phyloP scores from a whole-genome alignment of 2,329 filamentous ascomycete genomes.

The Nigrospora sphaerica region DNA sequence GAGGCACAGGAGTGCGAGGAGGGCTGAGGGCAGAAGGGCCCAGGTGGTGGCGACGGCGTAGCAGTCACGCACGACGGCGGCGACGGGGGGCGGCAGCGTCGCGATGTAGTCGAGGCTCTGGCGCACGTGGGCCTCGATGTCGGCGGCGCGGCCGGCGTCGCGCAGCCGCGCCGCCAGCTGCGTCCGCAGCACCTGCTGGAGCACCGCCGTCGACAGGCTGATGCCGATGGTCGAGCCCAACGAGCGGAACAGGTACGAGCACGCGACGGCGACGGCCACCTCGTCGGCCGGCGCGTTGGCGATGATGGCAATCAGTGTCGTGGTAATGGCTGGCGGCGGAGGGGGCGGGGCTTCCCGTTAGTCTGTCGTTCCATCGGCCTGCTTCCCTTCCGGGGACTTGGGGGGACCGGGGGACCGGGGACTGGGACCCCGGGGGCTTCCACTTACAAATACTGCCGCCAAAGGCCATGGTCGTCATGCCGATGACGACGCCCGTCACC shows the following conservation, averaged over 20 bases:
- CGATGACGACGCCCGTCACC: constrained; percentile 44
- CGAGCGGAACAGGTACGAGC: constrained; percentile 74
- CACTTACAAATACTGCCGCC: constrained; percentile 29
- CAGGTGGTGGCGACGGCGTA: constrained; percentile 46
- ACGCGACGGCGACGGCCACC: constrained; percentile 69
- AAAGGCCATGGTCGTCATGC: constrained; percentile 42
- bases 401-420: not conserved
- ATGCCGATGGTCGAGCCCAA: constrained; percentile 71
- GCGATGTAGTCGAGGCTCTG: constrained; percentile 65
- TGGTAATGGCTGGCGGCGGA: constrained; percentile 52
- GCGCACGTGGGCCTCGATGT: constrained; percentile 63
- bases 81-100: constrained; percentile 52
- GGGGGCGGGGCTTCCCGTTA: constrained; percentile 28
- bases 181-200: constrained; percentile 60
- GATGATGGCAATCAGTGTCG: constrained; percentile 64
- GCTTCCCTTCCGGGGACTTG: not conserved
- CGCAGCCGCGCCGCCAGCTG: constrained; percentile 46
- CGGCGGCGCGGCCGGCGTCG: constrained; percentile 50
- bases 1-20: constrained; percentile 30
- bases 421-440: not conserved
- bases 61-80: constrained; percentile 54
- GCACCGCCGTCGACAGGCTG: constrained; percentile 62
- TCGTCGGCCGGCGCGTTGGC: constrained; percentile 62
- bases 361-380: constrained; percentile 22
- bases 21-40: constrained; percentile 30